Evolutionary conservation across 2,329 filamentous ascomycete genomes (phyloP).

Genomic region (Zymoseptoria crescenta): DNA sequence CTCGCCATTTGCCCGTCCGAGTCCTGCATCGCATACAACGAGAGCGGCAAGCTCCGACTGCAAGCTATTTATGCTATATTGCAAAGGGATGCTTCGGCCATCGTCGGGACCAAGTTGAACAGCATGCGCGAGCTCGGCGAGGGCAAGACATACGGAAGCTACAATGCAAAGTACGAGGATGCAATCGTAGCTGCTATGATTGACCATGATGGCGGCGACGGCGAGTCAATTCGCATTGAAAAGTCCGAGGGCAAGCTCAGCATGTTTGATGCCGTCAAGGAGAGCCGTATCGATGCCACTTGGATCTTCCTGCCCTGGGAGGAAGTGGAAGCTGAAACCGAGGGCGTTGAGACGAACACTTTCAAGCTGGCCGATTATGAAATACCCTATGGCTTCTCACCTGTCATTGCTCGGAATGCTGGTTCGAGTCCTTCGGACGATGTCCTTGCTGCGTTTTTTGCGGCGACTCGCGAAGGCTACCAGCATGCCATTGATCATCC

Average conservation of each 20-base stretch:
- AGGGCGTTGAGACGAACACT: constrained; percentile 16
- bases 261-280: constrained; percentile 23
- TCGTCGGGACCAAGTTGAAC: constrained; percentile 20
- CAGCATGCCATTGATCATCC: constrained; percentile 17
- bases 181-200: constrained; percentile 25
- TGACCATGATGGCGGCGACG: constrained; percentile 21
- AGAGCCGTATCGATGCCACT: constrained; percentile 25
- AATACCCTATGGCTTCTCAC: constrained; percentile 28
- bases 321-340: constrained; percentile 24
- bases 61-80: constrained; percentile 30
- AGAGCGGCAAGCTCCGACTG: constrained; percentile 22
- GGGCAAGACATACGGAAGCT: constrained; percentile 26
- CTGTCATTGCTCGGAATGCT: constrained; percentile 25
- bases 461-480: constrained; percentile 25
- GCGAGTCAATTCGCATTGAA: constrained; percentile 18
- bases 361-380: constrained; percentile 22
- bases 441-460: constrained; percentile 20
- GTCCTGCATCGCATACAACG: constrained; percentile 27
- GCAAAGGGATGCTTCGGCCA: constrained; percentile 27
- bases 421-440: constrained; percentile 11
- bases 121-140: constrained; percentile 21
- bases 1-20: constrained; percentile 28
- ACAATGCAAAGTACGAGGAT: constrained; percentile 29
- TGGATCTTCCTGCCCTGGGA: constrained; percentile 31
- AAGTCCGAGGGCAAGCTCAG: constrained; percentile 22